Conservation (phyloP, 192 early-diverging fungal genomes). For the Mortierella antarctica region DNA sequence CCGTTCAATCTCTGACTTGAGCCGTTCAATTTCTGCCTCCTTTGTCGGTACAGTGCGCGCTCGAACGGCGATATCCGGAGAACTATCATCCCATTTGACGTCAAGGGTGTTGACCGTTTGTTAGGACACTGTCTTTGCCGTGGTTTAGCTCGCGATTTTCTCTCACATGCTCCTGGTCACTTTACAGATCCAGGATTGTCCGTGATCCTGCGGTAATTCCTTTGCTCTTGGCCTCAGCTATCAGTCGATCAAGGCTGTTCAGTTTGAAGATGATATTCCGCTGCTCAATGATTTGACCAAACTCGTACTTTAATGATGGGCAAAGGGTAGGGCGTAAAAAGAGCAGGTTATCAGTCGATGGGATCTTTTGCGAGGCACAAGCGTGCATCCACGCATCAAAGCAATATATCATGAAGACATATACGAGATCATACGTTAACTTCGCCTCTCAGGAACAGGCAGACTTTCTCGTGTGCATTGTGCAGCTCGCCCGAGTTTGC, state of each 20-base stretch:
- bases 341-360: neutral
- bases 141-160: neutral
- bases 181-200: conserved; percentile 42
- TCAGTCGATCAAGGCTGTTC: conserved; percentile 47
- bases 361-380: neutral
- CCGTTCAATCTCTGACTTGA: conserved; percentile 38
- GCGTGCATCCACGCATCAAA: neutral
- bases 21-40: conserved; percentile 46
- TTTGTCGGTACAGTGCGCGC: conserved; percentile 51
- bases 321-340: neutral
- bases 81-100: conserved; percentile 3
- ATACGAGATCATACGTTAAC: conserved; percentile 15
- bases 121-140: neutral
- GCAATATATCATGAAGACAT: neutral
- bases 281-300: conserved; percentile 40
- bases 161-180: neutral
- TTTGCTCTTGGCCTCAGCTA: conserved; percentile 34
- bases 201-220: conserved; percentile 39
- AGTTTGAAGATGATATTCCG: conserved; percentile 45
- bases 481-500: conserved; percentile 18
- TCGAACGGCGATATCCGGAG: conserved; percentile 37
- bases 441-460: conserved; percentile 36
- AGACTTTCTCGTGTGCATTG: conserved; percentile 45
- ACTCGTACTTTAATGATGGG: conserved; percentile 25
- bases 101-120: neutral